phyloP scores from a whole-genome alignment of 1,284 basidiomycete genomes.

The Cryptococcus wingfieldii region DNA sequence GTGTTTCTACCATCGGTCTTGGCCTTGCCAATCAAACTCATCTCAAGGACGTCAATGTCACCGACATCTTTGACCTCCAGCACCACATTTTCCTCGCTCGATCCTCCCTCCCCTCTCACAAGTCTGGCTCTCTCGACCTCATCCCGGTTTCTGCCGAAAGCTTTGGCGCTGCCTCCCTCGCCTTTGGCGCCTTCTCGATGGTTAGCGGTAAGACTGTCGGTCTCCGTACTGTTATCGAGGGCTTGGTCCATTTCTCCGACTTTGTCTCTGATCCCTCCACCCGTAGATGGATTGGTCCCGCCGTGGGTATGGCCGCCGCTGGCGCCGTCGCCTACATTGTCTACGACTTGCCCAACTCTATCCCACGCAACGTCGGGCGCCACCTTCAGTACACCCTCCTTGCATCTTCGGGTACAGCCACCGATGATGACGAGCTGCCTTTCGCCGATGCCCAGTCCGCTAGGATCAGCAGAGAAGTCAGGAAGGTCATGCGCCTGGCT shows the following conservation, averaged over 20 bases:
- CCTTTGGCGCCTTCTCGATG: constrained; percentile 82
- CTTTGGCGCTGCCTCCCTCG: constrained; percentile 70
- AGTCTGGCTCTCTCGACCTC: constrained; percentile 24
- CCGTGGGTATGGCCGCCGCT: constrained; percentile 64
- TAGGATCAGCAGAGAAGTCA: constrained; percentile 77
- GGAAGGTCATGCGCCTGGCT: constrained; percentile 90
- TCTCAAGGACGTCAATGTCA: constrained; percentile 48
- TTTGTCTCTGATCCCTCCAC: constrained; percentile 75
- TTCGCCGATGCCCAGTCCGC: constrained; percentile 69
- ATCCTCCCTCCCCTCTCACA: constrained; percentile 54
- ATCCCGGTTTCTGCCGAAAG: constrained; percentile 49
- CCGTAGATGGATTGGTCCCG: constrained; percentile 82
- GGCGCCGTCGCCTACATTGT: constrained; percentile 79
- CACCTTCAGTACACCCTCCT: constrained; percentile 58
- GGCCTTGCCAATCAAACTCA: constrained; percentile 40
- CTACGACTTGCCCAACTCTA: constrained; percentile 79
- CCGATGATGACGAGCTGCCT: constrained; percentile 42
- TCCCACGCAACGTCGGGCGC: constrained; percentile 87
- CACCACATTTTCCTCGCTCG: constrained; percentile 60
- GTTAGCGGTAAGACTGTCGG: constrained; percentile 76
- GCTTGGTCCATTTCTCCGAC: constrained; percentile 67
- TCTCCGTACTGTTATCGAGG: constrained; percentile 70
- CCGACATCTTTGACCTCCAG: constrained; percentile 85
- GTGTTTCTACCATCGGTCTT: constrained; percentile 42
- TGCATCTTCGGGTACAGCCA: constrained; percentile 14